Base-by-base conservation (phyloP, 345 rosid species). In the Geranium brycei region DNA sequence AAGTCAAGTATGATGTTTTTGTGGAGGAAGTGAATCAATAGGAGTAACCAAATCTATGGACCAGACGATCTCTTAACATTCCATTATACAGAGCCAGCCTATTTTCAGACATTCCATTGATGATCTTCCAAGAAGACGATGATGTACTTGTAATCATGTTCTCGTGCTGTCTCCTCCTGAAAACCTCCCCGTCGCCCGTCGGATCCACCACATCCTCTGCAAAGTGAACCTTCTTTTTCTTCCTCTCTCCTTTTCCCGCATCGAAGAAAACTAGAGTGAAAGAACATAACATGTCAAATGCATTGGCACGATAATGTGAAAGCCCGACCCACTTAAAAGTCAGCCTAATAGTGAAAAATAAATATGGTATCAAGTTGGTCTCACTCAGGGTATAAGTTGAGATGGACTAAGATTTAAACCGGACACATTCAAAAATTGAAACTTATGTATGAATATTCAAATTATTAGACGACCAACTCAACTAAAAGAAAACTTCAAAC, bases 41-140 rank as follows among this genome's bases (percentile, higher is more conserved):
- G 15, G 86, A 76, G 66, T 71, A 82, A 51, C 81, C 73, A 67
- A 79, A 40, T 62, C 89, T 80, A 2, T 79, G 84, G 47, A 72
- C 68, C 65, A 57, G 72, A 38, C 88, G 95, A 75, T 87, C 95
- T 35, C 81, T 78, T 5, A 85, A 74, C 59, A 83, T 83, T 15
- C 87, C 95, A 62, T 75, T 77, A 74, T 85, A 87, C 12, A 87
- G 87, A 59, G 88, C 95, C 59, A 69, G 61, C 71, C 88, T 81
- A 58, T 87, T 85, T 17, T 73, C 87, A n/a, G 88, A 87, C 80
- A 85, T 83, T 76, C 71, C 77, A 31, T 72, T 13, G 40, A 7
- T 65, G 65, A 7, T 64, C 19, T 69, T 71, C 19, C n/a, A n/a
- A 16, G 63, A 16, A 23, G 40, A 4, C 0, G 53, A 31, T 2